These are phyloP conservation scores for Termitomyces bulborhizus DNA, from an alignment of 768 basidiomycete species.

Conservation along the genomic window DNA sequence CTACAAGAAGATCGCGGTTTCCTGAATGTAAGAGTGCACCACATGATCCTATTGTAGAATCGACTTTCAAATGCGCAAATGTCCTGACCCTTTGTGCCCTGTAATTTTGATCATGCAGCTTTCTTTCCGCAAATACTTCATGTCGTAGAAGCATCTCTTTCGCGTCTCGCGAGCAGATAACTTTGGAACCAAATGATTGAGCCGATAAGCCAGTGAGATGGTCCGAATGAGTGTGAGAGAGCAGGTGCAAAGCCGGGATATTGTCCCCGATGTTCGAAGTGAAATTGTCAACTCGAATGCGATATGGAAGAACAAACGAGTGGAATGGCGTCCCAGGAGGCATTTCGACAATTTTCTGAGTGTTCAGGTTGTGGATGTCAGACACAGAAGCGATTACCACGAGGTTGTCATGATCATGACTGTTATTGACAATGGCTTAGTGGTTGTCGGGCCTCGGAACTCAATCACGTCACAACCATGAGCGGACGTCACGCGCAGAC, in stretches of 20 bases:
- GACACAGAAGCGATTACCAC: neutral
- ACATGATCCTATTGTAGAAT: constrained; percentile 38
- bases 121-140: constrained; percentile 63
- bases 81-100: constrained; percentile 49
- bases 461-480: too few relatives aligned
- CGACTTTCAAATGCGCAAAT: constrained; percentile 61
- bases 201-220: constrained; percentile 75
- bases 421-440: too few relatives aligned
- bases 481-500: too few relatives aligned
- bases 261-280: constrained; percentile 30
- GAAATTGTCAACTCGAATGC: constrained; percentile 86
- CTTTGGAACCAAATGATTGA: constrained; percentile 62
- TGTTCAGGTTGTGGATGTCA: neutral
- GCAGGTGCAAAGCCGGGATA: constrained; percentile 56
- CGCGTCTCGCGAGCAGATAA: constrained; percentile 78
- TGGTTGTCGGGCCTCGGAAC: too few relatives aligned
- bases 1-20: constrained; percentile 64
- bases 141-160: constrained; percentile 81
- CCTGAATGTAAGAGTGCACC: constrained; percentile 43
- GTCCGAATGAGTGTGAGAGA: constrained; percentile 88
- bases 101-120: constrained; percentile 45
- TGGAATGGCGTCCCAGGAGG: constrained; percentile 73
- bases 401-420: neutral
- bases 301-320: constrained; percentile 73
- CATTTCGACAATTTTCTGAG: constrained; percentile 33